These are phyloP conservation scores for Harringtonia lauricola DNA, from an alignment of 2,329 filamentous ascomycete species.

Conservation along the genomic window DNA sequence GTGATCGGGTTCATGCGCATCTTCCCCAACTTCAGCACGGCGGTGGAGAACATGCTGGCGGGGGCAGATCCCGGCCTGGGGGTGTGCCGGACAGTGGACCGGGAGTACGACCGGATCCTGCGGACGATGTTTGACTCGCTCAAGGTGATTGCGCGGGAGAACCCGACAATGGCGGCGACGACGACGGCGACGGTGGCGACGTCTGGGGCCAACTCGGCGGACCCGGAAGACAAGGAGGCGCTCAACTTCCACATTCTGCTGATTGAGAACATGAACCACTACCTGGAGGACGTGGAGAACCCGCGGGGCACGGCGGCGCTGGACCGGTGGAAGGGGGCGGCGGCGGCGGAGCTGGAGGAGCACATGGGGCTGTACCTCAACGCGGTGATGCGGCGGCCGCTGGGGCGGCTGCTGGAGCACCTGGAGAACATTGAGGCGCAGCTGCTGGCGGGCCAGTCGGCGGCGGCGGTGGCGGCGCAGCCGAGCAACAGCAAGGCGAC, in stretches of 20 bases:
- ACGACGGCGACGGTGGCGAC: conserved; percentile 23
- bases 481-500: conserved; percentile 72
- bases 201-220: conserved; percentile 31
- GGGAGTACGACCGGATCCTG: conserved; percentile 79
- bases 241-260: conserved; percentile 95
- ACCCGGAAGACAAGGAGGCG: conserved; percentile 85
- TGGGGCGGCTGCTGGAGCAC: conserved; percentile 86
- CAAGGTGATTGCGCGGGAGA: conserved; percentile 80
- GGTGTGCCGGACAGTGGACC: conserved; percentile 69
- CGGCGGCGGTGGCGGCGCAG: conserved; percentile 59
- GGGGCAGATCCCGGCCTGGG: conserved; percentile 44
- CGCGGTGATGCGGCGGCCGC: conserved; percentile 76
- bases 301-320: conserved; percentile 59
- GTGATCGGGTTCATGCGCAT: conserved; percentile 92
- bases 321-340: conserved; percentile 71
- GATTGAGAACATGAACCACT: conserved; percentile 99
- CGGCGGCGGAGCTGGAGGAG: conserved; percentile 67
- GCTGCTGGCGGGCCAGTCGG: conserved; percentile 46
- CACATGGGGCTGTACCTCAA: conserved; percentile 82
- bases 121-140: conserved; percentile 96
- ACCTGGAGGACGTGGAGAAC: conserved; percentile 82
- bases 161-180: conserved; percentile 22
- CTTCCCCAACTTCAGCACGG: conserved; percentile 76
- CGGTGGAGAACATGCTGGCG: conserved; percentile 74
- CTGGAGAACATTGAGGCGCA: conserved; percentile 78